A percentile compares a stretch with the other conserved stretches of the same genome.
Conservation (phyloP, 768 basidiomycete species). For the Xerocomellus intermedius region DNA sequence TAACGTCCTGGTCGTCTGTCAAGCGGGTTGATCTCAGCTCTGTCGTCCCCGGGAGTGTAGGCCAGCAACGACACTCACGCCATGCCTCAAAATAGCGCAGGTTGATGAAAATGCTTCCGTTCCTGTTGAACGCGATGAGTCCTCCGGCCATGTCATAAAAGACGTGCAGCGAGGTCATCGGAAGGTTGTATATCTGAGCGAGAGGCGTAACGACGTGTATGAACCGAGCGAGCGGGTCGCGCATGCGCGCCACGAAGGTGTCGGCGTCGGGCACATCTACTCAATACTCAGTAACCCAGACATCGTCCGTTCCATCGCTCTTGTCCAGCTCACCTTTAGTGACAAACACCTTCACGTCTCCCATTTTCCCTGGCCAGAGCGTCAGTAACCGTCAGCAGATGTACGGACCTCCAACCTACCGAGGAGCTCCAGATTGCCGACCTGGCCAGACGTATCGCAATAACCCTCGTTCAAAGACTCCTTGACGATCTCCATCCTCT, state of each 20-base stretch:
- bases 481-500: conserved; percentile 68
- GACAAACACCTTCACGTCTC: conserved; percentile 58
- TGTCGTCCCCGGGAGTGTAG: background rate
- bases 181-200: conserved; percentile 69
- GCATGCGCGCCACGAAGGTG: conserved; percentile 50
- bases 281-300: conserved; percentile 1
- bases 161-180: conserved; percentile 72
- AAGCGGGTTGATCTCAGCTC: background rate
- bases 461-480: conserved; percentile 81
- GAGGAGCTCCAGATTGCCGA: conserved; percentile 57
- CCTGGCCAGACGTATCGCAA: conserved; percentile 71
- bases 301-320: background rate
- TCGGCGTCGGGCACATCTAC: conserved; percentile 57
- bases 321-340: conserved; percentile 49
- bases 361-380: conserved; percentile 51
- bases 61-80: conserved; percentile 55
- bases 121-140: conserved; percentile 91
- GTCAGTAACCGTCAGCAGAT: background rate
- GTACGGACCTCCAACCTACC: conserved; percentile 40
- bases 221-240: conserved; percentile 66
- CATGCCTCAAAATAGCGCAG: conserved; percentile 81
- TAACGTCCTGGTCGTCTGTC: conserved; percentile 71
- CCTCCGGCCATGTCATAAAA: conserved; percentile 83
- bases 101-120: conserved; percentile 86
- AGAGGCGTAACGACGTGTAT: conserved; percentile 67